Evolutionary conservation across 805 yeast genomes (phyloP).

Genomic region (Saccharomycopsis amapae): DNA sequence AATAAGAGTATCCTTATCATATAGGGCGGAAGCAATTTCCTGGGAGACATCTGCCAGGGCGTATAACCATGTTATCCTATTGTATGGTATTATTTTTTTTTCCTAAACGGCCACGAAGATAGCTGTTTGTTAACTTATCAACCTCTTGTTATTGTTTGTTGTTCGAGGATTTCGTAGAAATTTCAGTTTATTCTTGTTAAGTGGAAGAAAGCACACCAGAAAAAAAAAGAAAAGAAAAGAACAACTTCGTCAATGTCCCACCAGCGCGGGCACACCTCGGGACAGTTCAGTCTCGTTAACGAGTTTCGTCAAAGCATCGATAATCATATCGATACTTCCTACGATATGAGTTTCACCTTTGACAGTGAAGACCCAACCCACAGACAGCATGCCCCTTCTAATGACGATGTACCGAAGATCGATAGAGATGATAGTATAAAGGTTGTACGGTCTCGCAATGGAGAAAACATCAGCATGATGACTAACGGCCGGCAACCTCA

Average conservation of each 20-base stretch:
- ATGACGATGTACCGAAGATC: not conserved
- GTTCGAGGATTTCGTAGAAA: too few relatives aligned
- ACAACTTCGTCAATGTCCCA: not conserved
- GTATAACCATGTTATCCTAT: too few relatives aligned
- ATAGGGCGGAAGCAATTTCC: too few relatives aligned
- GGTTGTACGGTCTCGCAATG: slow-evolving; percentile 10
- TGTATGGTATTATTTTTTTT: too few relatives aligned
- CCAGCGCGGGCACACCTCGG: slow-evolving; percentile 16
- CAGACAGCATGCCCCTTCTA: not conserved
- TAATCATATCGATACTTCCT: slow-evolving; percentile 21
- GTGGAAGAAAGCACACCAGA: not conserved
- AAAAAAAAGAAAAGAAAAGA: not conserved
- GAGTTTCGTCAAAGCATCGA: slow-evolving; percentile 20
- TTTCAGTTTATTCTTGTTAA: too few relatives aligned
- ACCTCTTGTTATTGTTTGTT: too few relatives aligned
- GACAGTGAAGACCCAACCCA: slow-evolving; percentile 5
- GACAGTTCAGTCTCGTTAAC: slow-evolving; percentile 19
- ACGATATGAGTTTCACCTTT: slow-evolving; percentile 20
- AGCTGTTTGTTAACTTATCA: too few relatives aligned
- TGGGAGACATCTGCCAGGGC: too few relatives aligned
- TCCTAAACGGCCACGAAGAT: too few relatives aligned
- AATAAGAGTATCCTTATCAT: too few relatives aligned
- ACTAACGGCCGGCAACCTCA: slow-evolving; percentile 9
- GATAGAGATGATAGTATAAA: slow-evolving; percentile 3
- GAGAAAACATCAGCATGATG: slow-evolving; percentile 6